Conservation (phyloP, 257 asterid genomes). For the Jaltomata sinuosa region DNA sequence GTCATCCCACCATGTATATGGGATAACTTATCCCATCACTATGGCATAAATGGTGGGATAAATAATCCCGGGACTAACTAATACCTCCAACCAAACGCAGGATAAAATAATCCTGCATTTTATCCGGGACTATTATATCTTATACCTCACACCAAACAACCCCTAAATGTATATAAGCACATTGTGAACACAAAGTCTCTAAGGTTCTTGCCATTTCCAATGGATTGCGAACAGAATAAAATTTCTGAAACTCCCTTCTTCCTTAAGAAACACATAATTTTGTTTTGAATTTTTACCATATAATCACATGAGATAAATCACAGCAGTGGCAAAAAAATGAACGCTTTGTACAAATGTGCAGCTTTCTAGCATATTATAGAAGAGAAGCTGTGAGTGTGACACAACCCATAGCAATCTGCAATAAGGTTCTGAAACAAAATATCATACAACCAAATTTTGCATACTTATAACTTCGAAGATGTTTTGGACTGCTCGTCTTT, state of each 20-base stretch:
- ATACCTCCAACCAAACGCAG: too few species aligned
- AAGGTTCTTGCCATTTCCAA: not conserved
- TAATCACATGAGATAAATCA: not conserved
- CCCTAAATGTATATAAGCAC: not conserved
- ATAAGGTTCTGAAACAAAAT: not conserved
- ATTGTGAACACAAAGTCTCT: not conserved
- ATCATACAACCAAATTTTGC: not conserved
- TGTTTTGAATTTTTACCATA: not conserved
- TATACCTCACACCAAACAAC: too few species aligned
- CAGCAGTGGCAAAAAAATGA: not conserved
- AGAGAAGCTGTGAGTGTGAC: not conserved
- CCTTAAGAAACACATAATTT: not conserved
- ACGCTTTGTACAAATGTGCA: slow-evolving; percentile 9
- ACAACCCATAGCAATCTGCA: not conserved
- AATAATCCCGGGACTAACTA: too few species aligned
- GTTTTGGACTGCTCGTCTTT: slow-evolving; percentile 9
- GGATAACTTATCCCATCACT: too few species aligned
- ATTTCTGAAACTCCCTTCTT: not conserved
- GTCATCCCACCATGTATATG: too few species aligned
- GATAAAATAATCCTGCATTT: too few species aligned
- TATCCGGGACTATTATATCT: too few species aligned
- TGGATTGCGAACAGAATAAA: not conserved
- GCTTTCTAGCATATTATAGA: not conserved
- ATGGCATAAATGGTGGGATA: too few species aligned
- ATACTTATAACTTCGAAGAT: not conserved